Evolutionary conservation across 2,329 filamentous ascomycete species (phyloP), one percentile per base, ranked within the genome.

Genomic region (Blastomyces emzantsi): DNA sequence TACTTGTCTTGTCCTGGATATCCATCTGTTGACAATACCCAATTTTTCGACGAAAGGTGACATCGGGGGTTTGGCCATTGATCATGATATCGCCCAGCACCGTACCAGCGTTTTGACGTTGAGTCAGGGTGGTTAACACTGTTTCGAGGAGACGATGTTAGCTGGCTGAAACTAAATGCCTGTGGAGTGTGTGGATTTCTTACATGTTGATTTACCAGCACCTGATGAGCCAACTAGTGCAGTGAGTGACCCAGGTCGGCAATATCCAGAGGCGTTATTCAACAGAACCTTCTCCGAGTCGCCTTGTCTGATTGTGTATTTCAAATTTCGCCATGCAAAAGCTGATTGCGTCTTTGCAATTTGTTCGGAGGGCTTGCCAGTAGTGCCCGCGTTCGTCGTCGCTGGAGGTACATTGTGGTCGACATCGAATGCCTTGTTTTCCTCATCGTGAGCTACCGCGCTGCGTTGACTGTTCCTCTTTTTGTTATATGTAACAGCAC

Each of bases 201-300:
- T 68, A 74, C 72, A 66, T 22, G 72, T 74, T 17, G 72, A 74
- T 74, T 92, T 92, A 9, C 90, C 90, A 8, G 90, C 89, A 28
- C 88, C 88, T 7, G 85, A 89, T 1, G 87, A 87, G 41, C 90
- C 90, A 76, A 92, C 88, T 0, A 93, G 79, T 0, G 90, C 90
- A n/a, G 89, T 84, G 79, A 93, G 83, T 39, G 87, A 78, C 6
- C 90, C 89, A 0, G 89, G 89, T 70, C 89, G 90, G 7, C 85
- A 88, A 68, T 89, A 92, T 0, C 90, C 90, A 64, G 80, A 85
- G 60, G 92, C 84, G 2, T 85, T 80, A 70, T 88, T 84, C 57
- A 89, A 75, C 0, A 89, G 76, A 68, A 82, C 80, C 25, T 82
- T 80, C 62, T 83, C 73, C 54, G 79, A 79, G 49, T 83, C 84